Percentiles rank a stretch among this genome's conserved stretches.
Evolutionary conservation across 768 basidiomycete species (phyloP).

Genomic region (Hygrophorus pudorinus): DNA sequence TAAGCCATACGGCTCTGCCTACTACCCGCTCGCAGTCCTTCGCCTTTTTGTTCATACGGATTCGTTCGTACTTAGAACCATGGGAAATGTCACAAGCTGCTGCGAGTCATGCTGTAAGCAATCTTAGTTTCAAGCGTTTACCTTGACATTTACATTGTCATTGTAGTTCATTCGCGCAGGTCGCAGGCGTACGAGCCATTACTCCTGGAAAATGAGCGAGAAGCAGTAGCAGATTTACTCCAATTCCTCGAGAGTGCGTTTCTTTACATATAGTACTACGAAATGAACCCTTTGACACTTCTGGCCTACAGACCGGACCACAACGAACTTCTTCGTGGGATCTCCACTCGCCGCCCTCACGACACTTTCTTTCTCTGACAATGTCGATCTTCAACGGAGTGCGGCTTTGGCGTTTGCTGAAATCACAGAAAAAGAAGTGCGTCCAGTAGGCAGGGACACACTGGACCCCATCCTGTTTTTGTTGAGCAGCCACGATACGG

Average conservation of each 20-base stretch:
- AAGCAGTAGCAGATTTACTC: constrained; percentile 94
- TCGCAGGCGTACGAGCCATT: constrained; percentile 83
- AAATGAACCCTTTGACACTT: constrained; percentile 2
- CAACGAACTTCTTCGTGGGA: constrained; percentile 97
- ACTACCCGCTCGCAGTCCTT: neutral
- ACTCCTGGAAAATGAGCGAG: constrained; percentile 86
- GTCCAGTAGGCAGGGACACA: constrained; percentile 92
- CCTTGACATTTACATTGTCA: constrained; percentile 11
- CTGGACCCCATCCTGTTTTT: constrained; percentile 97
- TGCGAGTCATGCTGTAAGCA: constrained; percentile 74
- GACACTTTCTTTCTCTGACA: constrained; percentile 96
- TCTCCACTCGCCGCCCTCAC: constrained; percentile 88
- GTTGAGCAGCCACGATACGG: constrained; percentile 93
- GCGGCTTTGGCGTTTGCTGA: constrained; percentile 98
- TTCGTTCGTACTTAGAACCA: constrained; percentile 17
- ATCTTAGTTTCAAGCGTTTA: constrained; percentile 4
- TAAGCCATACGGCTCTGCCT: too few species aligned
- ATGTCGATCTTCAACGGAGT: constrained; percentile 96
- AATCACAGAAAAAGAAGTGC: constrained; percentile 98
- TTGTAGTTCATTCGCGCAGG: constrained; percentile 66
- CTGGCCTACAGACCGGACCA: constrained; percentile 71
- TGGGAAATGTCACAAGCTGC: constrained; percentile 75
- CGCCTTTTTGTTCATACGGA: neutral
- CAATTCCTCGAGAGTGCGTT: constrained; percentile 94
- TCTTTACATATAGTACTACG: neutral